Evolutionary conservation across 2,329 filamentous ascomycete genomes (phyloP), one percentile per base, ranked within the genome.

Genomic region (Verticillium longisporum): DNA sequence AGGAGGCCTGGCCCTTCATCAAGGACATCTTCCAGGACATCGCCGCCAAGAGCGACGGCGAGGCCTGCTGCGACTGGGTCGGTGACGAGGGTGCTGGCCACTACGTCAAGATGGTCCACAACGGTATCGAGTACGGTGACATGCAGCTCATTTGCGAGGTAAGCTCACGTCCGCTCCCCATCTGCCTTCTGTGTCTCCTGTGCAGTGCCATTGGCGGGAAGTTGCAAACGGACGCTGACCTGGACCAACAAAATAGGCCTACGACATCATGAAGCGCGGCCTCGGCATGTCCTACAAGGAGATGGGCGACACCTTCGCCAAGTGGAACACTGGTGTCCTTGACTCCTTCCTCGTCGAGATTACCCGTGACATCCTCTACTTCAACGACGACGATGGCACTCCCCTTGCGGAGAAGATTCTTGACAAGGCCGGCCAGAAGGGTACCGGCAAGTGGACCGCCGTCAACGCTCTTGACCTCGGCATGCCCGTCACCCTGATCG

Each of bases 101-200:
- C 88, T 99, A 97, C 85, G 94, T 99, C 84, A 99, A 99, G 91
- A 99, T 99, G 95, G 95, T 99, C 66, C 95, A 99, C 89, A 99
- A 99, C 82, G 95, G 95, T 86, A 99, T 99, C 72, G 95, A 99
- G 83, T 99, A 99, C 78, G 95, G 95, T 88, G 95, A 99, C 83
- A 99, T 99, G 95, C 95, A 99, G 85, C 86, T 99, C 74, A 99
- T 99, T 77, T 96, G 90, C 80, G 95, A 99, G 88, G 94, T 97
- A 81, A 71, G 86, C 62, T 32, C 4, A 2, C 38, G 15, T 13
- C 13, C 34, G 7, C 34, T 54, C 2, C 32, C 10, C 10, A 33
- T 15, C 56, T 11, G 14, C 13, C 14, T 6, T 4, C 3, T 4
- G 6, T 32, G 32, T 7, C 45, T 15, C 18, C 14, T 15, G 10